Percentiles rank a stretch among this genome's conserved stretches.
Evolutionary conservation across 176 grass and related monocot genomes (phyloP).

Genomic region (Poa pratensis): DNA sequence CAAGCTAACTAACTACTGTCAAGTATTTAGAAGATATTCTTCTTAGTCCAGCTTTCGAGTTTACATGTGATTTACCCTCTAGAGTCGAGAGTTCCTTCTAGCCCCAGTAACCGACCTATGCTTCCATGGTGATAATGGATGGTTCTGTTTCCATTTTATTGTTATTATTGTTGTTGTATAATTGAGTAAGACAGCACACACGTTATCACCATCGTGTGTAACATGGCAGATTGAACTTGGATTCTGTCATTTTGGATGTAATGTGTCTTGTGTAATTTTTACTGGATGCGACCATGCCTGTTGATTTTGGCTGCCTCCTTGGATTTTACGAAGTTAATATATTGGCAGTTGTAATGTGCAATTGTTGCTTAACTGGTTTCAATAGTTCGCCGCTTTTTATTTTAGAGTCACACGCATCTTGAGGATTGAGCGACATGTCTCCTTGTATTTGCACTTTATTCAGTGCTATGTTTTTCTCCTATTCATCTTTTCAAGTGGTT

Average conservation of each 20-base stretch:
- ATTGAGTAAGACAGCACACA: conserved; percentile 20
- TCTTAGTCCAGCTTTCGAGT: conserved; percentile 43
- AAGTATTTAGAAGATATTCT: conserved; percentile 42
- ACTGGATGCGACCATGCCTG: background rate
- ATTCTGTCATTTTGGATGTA: conserved; percentile 7
- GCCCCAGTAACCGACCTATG: conserved; percentile 22
- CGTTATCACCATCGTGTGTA: conserved; percentile 1
- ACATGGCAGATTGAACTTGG: background rate
- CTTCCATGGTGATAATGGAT: conserved; percentile 50
- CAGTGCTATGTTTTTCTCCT: no score
- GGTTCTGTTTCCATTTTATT: background rate
- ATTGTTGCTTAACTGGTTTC: background rate
- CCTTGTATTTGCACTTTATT: no score
- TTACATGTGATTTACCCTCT: conserved; percentile 51
- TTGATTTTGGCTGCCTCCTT: background rate
- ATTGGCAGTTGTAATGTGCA: background rate
- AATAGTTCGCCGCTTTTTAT: no score
- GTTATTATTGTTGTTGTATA: conserved; percentile 21
- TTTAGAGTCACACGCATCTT: no score
- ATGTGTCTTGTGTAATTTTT: background rate
- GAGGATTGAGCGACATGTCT: no score
- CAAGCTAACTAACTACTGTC: conserved; percentile 56
- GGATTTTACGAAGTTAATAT: background rate
- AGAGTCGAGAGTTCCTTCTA: conserved; percentile 38
- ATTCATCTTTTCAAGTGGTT: no score